Conservation (phyloP, 2,329 filamentous ascomycete genomes). For the Sclerotinia spermophila region DNA sequence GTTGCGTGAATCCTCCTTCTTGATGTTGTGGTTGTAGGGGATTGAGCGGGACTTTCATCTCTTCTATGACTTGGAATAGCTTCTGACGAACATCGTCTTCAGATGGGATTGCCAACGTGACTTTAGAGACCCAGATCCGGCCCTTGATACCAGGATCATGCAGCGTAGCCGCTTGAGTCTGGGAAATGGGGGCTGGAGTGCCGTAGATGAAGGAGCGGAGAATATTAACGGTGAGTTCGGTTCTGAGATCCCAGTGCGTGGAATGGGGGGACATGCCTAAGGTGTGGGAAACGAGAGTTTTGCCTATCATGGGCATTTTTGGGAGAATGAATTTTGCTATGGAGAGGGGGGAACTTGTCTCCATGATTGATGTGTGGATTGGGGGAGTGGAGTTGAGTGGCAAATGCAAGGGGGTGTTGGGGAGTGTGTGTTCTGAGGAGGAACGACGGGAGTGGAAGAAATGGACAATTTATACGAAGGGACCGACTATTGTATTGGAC, state of each 20-base stretch:
- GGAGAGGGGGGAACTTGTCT: constrained; percentile 36
- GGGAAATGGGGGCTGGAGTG: constrained; percentile 45
- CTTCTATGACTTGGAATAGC: constrained; percentile 55
- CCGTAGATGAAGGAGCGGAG: constrained; percentile 59
- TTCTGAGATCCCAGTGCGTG: constrained; percentile 74
- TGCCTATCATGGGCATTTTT: constrained; percentile 57
- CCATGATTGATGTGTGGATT: constrained; percentile 22
- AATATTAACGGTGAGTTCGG: constrained; percentile 67
- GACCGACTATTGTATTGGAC: not conserved
- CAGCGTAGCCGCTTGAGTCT: constrained; percentile 58
- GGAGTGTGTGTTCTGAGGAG: not conserved
- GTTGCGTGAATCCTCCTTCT: constrained; percentile 41
- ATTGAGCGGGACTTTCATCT: constrained; percentile 41
- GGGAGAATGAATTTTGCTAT: constrained; percentile 41
- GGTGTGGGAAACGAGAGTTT: constrained; percentile 58
- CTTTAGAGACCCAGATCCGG: constrained; percentile 75
- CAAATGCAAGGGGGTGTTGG: constrained; percentile 34
- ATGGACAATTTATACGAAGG: not conserved
- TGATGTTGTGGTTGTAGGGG: constrained; percentile 22
- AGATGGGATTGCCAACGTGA: constrained; percentile 57
- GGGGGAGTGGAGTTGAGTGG: not conserved
- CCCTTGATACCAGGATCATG: constrained; percentile 70
- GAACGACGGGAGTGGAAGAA: not conserved
- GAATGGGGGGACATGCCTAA: constrained; percentile 66
- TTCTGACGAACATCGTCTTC: constrained; percentile 54